These are phyloP conservation scores for Rhododendron mucronatum DNA, from an alignment of 148 eudicot species.

Conservation along the genomic window DNA sequence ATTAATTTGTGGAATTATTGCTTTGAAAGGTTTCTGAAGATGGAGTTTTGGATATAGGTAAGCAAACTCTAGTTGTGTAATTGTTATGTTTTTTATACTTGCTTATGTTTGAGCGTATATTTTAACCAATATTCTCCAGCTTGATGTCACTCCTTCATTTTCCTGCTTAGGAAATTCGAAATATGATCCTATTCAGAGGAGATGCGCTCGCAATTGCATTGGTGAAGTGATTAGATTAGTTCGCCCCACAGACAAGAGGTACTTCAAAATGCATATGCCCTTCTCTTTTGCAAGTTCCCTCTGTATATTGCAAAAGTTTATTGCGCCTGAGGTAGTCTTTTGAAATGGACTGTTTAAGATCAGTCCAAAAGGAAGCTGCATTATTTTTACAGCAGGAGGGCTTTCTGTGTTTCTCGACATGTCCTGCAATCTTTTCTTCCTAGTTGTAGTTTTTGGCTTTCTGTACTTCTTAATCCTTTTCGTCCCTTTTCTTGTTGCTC, in stretches of 20 bases:
- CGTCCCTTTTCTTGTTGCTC: neutral
- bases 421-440: neutral
- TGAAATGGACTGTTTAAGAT: neutral
- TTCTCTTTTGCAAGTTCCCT: neutral
- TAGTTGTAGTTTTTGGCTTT: neutral
- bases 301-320: neutral
- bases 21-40: constrained; percentile 47
- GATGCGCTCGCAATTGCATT: constrained; percentile 53
- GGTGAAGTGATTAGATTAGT: constrained; percentile 65
- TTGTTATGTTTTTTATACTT: constrained; percentile 11
- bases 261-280: constrained; percentile 5
- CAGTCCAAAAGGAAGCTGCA: neutral
- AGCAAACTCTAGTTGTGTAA: constrained; percentile 5
- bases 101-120: neutral
- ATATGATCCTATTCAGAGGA: constrained; percentile 25
- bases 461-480: neutral
- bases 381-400: neutral
- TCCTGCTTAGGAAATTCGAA: constrained; percentile 33
- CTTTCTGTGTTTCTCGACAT: neutral
- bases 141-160: constrained; percentile 12
- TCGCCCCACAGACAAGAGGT: constrained; percentile 45
- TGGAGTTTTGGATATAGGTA: constrained; percentile 58
- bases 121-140: neutral
- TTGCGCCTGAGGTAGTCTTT: neutral
- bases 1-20: constrained; percentile 32